A percentile compares a stretch with the other conserved stretches of the same genome.
Conservation (phyloP, 2,329 filamentous ascomycete species). For the Aureobasidium sp. region DNA sequence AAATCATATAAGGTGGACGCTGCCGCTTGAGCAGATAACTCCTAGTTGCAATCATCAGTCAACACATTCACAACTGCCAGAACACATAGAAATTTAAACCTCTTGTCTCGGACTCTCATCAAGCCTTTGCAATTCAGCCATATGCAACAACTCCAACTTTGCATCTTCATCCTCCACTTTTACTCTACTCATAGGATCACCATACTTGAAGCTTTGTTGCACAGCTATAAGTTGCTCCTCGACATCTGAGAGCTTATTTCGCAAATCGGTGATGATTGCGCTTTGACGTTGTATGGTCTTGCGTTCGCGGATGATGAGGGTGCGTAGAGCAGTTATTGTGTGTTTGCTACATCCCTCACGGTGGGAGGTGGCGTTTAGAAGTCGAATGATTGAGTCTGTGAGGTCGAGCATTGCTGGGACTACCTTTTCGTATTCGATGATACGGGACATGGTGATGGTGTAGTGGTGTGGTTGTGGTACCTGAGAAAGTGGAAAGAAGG, state of each 20-base stretch:
- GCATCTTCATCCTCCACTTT: not conserved
- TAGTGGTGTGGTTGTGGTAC: not conserved
- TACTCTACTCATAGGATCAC: too few relatives aligned
- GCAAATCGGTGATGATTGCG: not conserved
- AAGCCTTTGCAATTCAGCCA: not conserved
- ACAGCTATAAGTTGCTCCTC: not conserved
- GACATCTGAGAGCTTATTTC: not conserved
- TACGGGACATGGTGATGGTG: not conserved
- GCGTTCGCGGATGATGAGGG: not conserved
- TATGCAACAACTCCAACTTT: not conserved
- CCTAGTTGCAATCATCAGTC: not conserved
- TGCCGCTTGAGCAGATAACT: not conserved
- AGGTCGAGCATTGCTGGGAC: slow-evolving; percentile 7
- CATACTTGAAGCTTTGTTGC: not conserved
- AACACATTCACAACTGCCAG: not conserved
- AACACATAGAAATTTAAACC: not conserved
- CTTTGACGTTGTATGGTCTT: not conserved
- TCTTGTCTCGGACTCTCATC: not conserved
- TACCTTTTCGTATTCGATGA: not conserved
- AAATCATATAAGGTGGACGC: not conserved
- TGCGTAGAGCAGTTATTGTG: not conserved
- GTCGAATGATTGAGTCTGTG: slow-evolving; percentile 2
- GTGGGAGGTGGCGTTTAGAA: not conserved
- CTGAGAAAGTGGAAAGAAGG: not conserved
- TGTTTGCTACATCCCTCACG: not conserved